These are phyloP conservation scores for Rachicladosporium sp. DNA, from an alignment of 2,329 filamentous ascomycete species.

Conservation along the genomic window DNA sequence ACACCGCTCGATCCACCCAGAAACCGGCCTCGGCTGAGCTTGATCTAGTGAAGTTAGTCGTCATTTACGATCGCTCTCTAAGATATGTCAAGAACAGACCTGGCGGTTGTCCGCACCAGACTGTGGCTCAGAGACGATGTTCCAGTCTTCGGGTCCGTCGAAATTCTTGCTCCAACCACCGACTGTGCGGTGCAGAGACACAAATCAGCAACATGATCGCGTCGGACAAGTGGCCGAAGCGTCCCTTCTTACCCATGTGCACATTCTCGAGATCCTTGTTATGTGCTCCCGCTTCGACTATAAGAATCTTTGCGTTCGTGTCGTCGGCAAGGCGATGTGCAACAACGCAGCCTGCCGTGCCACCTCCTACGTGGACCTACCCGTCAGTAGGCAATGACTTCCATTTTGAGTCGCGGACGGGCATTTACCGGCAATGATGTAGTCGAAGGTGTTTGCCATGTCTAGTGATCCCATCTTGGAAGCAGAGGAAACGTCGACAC, in stretches of 20 bases:
- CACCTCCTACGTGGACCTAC: constrained; percentile 8
- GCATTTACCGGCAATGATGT: constrained; percentile 12
- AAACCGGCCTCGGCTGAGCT: constrained; percentile 30
- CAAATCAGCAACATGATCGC: too few relatives aligned
- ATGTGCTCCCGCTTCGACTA: constrained; percentile 16
- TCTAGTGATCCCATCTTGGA: not conserved
- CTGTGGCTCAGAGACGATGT: constrained; percentile 30
- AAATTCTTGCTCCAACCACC: constrained; percentile 30
- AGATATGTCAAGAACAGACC: too few relatives aligned
- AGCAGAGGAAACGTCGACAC: not conserved
- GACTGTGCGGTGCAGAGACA: too few relatives aligned
- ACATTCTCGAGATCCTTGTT: constrained; percentile 32
- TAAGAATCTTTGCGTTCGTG: constrained; percentile 13
- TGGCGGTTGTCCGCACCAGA: constrained; percentile 21
- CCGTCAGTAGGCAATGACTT: constrained; percentile 2
- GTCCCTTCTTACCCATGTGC: constrained; percentile 24
- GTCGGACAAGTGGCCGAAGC: too few relatives aligned
- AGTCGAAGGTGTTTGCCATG: constrained; percentile 15
- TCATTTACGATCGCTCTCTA: too few relatives aligned
- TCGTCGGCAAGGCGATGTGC: constrained; percentile 17
- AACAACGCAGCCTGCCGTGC: constrained; percentile 15
- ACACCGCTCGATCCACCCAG: constrained; percentile 31
- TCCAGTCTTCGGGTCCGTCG: constrained; percentile 34
- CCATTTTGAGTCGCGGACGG: not conserved
- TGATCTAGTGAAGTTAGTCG: too few relatives aligned